Percentiles rank a stretch among this genome's conserved stretches.
phyloP scores from a whole-genome alignment of 306 rosid species.

The Cucumis cinereus region DNA sequence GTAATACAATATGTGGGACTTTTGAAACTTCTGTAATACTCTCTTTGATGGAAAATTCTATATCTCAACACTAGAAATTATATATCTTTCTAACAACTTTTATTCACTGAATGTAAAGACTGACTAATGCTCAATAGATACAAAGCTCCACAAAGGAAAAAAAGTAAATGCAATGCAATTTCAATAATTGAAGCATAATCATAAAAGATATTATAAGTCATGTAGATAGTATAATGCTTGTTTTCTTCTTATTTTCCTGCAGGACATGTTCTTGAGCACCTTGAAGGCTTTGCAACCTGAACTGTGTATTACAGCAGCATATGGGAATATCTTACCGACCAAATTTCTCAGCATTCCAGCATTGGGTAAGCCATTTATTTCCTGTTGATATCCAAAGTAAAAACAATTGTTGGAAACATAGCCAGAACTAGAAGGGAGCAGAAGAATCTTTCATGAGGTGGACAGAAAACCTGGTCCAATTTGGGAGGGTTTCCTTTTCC shows the following conservation, averaged over 20 bases:
- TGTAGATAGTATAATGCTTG: not conserved
- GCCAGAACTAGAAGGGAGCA: not conserved
- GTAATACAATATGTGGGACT: not conserved
- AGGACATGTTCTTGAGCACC: conserved; percentile 61
- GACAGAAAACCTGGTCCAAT: not conserved
- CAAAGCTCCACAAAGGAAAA: too few relatives aligned
- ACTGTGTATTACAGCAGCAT: conserved; percentile 56
- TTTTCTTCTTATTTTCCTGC: conserved; percentile 7
- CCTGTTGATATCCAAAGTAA: not conserved
- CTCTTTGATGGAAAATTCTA: not conserved
- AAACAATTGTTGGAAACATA: not conserved
- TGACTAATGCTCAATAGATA: too few relatives aligned
- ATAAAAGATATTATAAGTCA: not conserved
- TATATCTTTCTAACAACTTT: too few relatives aligned
- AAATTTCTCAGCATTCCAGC: conserved; percentile 38
- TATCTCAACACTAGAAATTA: too few relatives aligned
- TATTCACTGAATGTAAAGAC: too few relatives aligned
- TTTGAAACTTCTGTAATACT: not conserved
- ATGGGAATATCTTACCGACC: conserved; percentile 46
- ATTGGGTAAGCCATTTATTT: conserved; percentile 33
- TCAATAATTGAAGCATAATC: too few relatives aligned
- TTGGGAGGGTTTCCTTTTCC: not conserved
- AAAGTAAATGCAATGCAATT: too few relatives aligned
- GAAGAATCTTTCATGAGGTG: not conserved
- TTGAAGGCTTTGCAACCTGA: conserved; percentile 68